Base-by-base conservation (phyloP, 2,329 filamentous ascomycete species). In the Curvularia hawaiiensis region DNA sequence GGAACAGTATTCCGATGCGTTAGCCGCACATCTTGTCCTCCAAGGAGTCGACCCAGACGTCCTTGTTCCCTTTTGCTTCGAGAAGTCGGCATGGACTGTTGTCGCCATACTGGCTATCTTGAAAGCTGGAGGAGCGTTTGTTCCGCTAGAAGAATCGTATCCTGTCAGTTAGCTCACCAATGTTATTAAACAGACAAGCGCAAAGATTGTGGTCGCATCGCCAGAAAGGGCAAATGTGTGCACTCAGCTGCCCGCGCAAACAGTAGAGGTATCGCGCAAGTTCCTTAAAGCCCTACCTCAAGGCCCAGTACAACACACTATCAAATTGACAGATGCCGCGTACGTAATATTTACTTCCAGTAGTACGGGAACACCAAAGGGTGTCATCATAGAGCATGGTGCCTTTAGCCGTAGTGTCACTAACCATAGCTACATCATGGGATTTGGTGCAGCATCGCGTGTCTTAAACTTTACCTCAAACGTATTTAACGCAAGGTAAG, bases 381-480 rank as follows among this genome's bases (percentile, higher is more conserved):
- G 84, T 2, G 82, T 86, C 16, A 83, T 86, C 26, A 83, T 88
- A 54, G 84, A 84, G 9, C 87, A 90, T 64, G 75, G 77, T 0
- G 80, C 84, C 0, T 74, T 89, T n/a, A 39, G 50, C 12, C 54
- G 56, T 2, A 22, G 16, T 16, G 5, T 11, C 10, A 14, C 20
- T 1, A 31, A 2, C 9, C 45, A 44, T 38, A 38, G 38, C 16
- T n/a, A 6, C 16, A 20, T 11, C 6, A 7, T 50, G 1, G 18
- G 28, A 18, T 16, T 44, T 38, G 38, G 16, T 51, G 53, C 4
- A 22, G 10, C n/a, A 28, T 33, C 47, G 10, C 35, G 49, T n/a
- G 35, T 28, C 11, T n/a, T 45, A 20, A 20, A 53, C 3, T 50
- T 56, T 20, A 63, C 69, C 1, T 65, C 80, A 0, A 82, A 83